Evolutionary conservation across 1,139 yeast species (phyloP).

Genomic region (Kurtzmaniella quercitrusa): DNA sequence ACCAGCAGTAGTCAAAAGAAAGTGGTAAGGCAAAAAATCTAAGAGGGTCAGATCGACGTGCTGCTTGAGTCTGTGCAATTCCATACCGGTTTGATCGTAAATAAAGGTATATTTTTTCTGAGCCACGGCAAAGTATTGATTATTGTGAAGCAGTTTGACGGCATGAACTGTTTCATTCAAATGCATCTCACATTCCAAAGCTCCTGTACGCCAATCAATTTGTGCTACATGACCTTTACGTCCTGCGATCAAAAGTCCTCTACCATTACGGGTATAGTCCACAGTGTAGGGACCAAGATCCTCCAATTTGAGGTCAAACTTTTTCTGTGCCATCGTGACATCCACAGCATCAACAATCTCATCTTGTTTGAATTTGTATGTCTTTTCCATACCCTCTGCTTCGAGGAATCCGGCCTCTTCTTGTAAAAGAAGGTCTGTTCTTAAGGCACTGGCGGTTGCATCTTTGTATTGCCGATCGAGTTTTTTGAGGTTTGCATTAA

Average conservation of each 20-base stretch:
- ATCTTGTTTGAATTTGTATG: slow-evolving; percentile 77
- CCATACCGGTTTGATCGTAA: slow-evolving; percentile 87
- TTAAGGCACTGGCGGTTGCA: slow-evolving; percentile 77
- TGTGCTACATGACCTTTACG: slow-evolving; percentile 92
- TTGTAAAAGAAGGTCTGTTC: slow-evolving; percentile 79
- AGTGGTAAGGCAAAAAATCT: slow-evolving; percentile 92
- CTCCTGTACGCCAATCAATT: slow-evolving; percentile 93
- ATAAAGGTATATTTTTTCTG: slow-evolving; percentile 93
- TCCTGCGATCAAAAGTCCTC: slow-evolving; percentile 82
- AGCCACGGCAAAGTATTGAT: slow-evolving; percentile 93
- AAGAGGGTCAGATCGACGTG: slow-evolving; percentile 81
- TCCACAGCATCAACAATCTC: slow-evolving; percentile 83
- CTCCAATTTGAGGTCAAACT: slow-evolving; percentile 66
- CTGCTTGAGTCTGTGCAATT: slow-evolving; percentile 85
- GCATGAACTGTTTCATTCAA: slow-evolving; percentile 87
- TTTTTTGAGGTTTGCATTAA: slow-evolving; percentile 61
- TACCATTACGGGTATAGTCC: slow-evolving; percentile 84
- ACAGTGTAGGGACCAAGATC: slow-evolving; percentile 85
- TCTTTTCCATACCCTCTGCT: slow-evolving; percentile 90
- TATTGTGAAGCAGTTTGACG: slow-evolving; percentile 86
- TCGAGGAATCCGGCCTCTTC: slow-evolving; percentile 85
- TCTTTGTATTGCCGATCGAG: slow-evolving; percentile 72
- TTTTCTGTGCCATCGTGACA: slow-evolving; percentile 66
- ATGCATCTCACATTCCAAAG: slow-evolving; percentile 73
- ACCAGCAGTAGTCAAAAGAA: slow-evolving; percentile 81